phyloP scores from a whole-genome alignment of 2,329 filamentous ascomycete species.

The Epichloe glyceriae region DNA sequence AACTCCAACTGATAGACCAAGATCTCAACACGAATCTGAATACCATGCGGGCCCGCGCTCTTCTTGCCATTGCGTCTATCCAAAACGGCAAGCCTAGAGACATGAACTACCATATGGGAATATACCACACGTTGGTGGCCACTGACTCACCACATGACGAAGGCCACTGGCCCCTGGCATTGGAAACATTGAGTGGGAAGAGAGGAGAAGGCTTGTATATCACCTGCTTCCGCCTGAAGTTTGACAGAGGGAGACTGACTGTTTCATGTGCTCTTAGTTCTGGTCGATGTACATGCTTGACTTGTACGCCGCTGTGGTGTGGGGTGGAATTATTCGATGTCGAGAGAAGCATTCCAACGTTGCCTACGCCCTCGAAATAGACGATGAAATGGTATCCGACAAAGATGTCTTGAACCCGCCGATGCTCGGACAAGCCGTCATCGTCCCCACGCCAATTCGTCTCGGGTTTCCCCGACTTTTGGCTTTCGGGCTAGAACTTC shows the following conservation, averaged over 20 bases:
- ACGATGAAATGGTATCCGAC: constrained; percentile 30
- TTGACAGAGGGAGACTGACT: not conserved
- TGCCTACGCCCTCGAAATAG: constrained; percentile 14
- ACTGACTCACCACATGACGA: constrained; percentile 41
- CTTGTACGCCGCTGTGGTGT: constrained; percentile 39
- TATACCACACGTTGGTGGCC: constrained; percentile 34
- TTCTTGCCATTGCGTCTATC: constrained; percentile 36
- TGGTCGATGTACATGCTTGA: constrained; percentile 47
- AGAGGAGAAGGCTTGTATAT: constrained; percentile 30
- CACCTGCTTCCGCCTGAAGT: not conserved
- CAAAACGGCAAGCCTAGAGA: constrained; percentile 35
- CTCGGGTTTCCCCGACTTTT: constrained; percentile 17
- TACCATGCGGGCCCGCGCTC: constrained; percentile 18
- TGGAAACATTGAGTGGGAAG: constrained; percentile 31
- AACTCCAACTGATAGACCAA: constrained; percentile 7
- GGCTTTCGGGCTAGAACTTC: constrained; percentile 46
- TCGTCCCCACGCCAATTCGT: constrained; percentile 3
- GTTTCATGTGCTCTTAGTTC: constrained; percentile 20
- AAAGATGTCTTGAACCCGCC: not conserved
- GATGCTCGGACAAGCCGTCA: constrained; percentile 1
- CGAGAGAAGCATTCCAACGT: constrained; percentile 14
- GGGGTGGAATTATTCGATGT: constrained; percentile 19
- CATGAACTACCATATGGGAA: constrained; percentile 37
- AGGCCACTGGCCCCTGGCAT: constrained; percentile 35
- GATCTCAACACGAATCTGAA: constrained; percentile 5